Base-by-base conservation (phyloP, 345 rosid genomes). In the Hypericum perforatum region DNA sequence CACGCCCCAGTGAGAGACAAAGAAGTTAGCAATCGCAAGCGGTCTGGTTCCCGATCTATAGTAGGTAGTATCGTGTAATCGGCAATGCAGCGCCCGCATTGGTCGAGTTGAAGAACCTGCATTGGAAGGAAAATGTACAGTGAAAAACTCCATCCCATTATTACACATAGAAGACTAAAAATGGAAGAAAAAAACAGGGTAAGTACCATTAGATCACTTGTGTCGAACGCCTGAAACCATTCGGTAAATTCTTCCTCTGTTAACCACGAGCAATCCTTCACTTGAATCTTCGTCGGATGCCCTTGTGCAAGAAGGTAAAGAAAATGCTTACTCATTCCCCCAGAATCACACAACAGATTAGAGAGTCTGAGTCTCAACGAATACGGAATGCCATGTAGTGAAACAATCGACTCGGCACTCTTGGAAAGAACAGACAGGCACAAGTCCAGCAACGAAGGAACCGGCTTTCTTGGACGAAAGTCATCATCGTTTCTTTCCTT, bases 31-130 rank as follows among this genome's bases (percentile, higher is more conserved):
- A 69, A 40, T 7, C 71, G 66, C 48, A 81, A 72, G 32, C 69
- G 54, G 39, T 16, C 4, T 7, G 53, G 15, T 45, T 66, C 51
- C 52, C 13, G 22, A 8, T 62, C 64, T 60, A 75, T 49, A 39
- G 70, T 73, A 2, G 43, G 57, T 39, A 0, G 11, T 43, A 81
- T 39, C 1, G 65, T 40, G 37, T 54, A 7, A 41, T 81, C 79
- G 13, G 70, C 45, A 60, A 81, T 52, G 6, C 67, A 58, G 15
- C 58, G 47, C 39, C 79, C 83, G 11, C 77, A 73, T 3, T 63
- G 64, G 61, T 67, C 81, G 62, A 81, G 76, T 63, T 61, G 75
- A 10, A 81, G 67, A 39, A 69, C 73, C 82, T 80, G 63, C 53
- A 8, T 53, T 63, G 42, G 60, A 8, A 54, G 16, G 11, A 36